Conservation (phyloP, 306 rosid species). For the Malus domestica region DNA sequence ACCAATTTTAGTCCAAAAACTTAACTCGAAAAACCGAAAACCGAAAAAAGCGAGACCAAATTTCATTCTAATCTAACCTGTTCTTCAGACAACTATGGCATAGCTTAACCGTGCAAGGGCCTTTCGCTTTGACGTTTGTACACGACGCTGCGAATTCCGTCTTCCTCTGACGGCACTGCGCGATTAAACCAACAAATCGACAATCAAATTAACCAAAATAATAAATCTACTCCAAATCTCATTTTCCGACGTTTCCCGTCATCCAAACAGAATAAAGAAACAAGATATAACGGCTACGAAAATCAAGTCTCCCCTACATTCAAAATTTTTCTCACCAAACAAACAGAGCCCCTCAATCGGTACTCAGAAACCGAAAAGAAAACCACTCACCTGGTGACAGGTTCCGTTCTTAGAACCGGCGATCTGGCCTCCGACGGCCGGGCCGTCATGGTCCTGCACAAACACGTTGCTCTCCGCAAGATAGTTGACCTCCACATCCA, state of each 20-base stretch:
- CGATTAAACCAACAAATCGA: conserved; percentile 1
- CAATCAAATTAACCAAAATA: background rate
- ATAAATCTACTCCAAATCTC: background rate
- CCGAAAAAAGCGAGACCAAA: background rate
- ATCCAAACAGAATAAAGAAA: background rate
- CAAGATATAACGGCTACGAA: background rate
- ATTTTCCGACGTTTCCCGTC: background rate
- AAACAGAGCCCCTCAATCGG: background rate
- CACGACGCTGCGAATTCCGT: conserved; percentile 48
- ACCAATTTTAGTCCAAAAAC: background rate
- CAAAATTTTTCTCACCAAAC: background rate
- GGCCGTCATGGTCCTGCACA: no score
- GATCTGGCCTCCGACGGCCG: no score
- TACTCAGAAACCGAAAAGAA: background rate
- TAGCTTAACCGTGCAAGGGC: conserved; percentile 37
- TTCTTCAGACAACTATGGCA: conserved; percentile 66
- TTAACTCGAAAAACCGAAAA: background rate
- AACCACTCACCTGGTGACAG: conserved; percentile 30
- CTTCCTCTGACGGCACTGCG: conserved; percentile 75
- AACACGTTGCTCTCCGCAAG: no score
- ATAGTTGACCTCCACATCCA: no score
- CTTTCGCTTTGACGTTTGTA: conserved; percentile 28
- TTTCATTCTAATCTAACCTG: conserved; percentile 40
- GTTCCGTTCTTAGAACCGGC: no score
- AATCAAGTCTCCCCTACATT: background rate